These are phyloP conservation scores for Alternaria sp. DNA, from an alignment of 2,329 filamentous ascomycete species.

Conservation along the genomic window DNA sequence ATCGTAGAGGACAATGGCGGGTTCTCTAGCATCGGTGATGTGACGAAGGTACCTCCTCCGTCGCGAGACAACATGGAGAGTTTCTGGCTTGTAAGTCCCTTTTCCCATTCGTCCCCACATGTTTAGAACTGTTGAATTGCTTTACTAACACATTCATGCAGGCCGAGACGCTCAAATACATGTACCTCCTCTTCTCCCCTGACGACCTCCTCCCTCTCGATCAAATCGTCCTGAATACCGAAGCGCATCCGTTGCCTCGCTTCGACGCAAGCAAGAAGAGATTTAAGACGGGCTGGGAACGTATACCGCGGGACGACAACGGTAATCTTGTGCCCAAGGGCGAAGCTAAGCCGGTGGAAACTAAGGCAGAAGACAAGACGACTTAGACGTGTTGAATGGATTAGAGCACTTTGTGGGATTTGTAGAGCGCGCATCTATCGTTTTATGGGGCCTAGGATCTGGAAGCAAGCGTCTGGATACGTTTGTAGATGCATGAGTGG, in stretches of 20 bases:
- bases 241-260: slow-evolving; percentile 86
- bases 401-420: neutral
- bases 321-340: slow-evolving; percentile 34
- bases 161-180: slow-evolving; percentile 97
- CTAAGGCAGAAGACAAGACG: neutral
- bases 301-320: slow-evolving; percentile 63
- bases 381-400: neutral
- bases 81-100: slow-evolving; percentile 83
- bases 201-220: slow-evolving; percentile 83
- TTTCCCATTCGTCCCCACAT: neutral
- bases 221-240: slow-evolving; percentile 91
- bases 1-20: slow-evolving; percentile 77
- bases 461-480: neutral
- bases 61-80: slow-evolving; percentile 95
- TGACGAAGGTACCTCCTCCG: slow-evolving; percentile 71
- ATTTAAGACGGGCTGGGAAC: slow-evolving; percentile 81
- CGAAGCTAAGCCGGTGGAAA: neutral
- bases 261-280: slow-evolving; percentile 77
- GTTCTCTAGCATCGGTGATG: slow-evolving; percentile 81
- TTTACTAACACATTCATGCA: slow-evolving; percentile 38
- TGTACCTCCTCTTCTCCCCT: slow-evolving; percentile 91
- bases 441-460: neutral
- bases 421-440: neutral
- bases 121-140: neutral
- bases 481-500: neutral